Conservation (phyloP, 2,329 filamentous ascomycete species). For the Fusarium nurragi region DNA sequence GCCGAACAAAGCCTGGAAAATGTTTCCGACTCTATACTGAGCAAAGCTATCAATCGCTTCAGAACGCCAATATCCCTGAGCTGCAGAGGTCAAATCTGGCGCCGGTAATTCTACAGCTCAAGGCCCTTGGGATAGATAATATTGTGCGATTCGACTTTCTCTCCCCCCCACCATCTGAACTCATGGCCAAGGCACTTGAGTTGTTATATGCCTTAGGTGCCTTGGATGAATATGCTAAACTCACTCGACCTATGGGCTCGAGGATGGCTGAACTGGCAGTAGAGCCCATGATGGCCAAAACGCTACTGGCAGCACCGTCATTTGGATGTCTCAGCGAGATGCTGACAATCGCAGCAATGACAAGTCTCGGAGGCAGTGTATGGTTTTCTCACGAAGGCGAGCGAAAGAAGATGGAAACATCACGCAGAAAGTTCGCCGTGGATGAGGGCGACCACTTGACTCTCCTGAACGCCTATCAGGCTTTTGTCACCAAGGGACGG, state of each 20-base stretch:
- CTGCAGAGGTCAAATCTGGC: conserved; percentile 93
- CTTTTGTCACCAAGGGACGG: conserved; percentile 83
- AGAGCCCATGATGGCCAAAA: conserved; percentile 95
- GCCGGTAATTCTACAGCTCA: conserved; percentile 87
- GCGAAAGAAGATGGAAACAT: conserved; percentile 77
- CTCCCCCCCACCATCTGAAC: conserved; percentile 83
- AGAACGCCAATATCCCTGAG: conserved; percentile 82
- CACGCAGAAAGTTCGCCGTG: conserved; percentile 83
- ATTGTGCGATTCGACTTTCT: conserved; percentile 90
- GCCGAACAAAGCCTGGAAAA: conserved; percentile 88
- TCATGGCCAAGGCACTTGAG: conserved; percentile 87
- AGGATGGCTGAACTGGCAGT: conserved; percentile 94
- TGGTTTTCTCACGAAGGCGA: conserved; percentile 85
- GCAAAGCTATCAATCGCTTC: conserved; percentile 69
- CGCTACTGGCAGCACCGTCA: conserved; percentile 76
- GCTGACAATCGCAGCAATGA: conserved; percentile 93
- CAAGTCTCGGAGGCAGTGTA: conserved; percentile 81
- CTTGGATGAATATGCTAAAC: conserved; percentile 87
- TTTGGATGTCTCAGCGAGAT: conserved; percentile 88
- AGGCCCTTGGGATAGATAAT: conserved; percentile 95
- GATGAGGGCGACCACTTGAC: conserved; percentile 96
- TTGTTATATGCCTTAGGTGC: conserved; percentile 87
- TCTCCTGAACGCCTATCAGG: conserved; percentile 90
- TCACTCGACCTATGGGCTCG: conserved; percentile 86
- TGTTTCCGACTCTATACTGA: conserved; percentile 95